Conservation (phyloP, 495 filamentous ascomycete genomes). For the Penicillium pancosmium region DNA sequence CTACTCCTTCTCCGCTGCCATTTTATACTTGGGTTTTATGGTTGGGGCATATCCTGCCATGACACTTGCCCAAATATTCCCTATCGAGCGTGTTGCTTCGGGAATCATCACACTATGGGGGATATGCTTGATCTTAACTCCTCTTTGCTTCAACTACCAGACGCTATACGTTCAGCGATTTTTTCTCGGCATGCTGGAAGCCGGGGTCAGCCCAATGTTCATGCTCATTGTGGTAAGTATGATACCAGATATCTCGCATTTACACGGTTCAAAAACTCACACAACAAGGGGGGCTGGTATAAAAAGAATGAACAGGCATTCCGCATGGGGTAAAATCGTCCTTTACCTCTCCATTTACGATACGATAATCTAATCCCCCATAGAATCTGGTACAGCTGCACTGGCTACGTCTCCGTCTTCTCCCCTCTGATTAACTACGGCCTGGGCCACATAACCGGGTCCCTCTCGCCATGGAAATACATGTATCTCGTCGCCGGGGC, state of each 20-base stretch:
- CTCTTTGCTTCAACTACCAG: constrained; percentile 38
- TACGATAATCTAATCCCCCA: background rate
- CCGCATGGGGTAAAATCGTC: constrained; percentile 38
- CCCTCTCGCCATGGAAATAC: constrained; percentile 29
- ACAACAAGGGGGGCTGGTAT: constrained; percentile 38
- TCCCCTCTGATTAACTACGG: constrained; percentile 32
- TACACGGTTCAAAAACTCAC: background rate
- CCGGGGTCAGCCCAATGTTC: constrained; percentile 35
- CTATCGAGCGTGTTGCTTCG: constrained; percentile 47
- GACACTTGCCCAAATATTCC: constrained; percentile 45
- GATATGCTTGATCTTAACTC: constrained; percentile 38
- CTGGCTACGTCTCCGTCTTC: constrained; percentile 29
- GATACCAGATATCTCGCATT: background rate
- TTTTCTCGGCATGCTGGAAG: constrained; percentile 51
- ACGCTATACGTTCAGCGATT: constrained; percentile 47
- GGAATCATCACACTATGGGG: constrained; percentile 39
- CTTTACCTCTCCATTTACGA: background rate
- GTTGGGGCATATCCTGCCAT: constrained; percentile 48
- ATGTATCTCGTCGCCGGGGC: constrained; percentile 33
- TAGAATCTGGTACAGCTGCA: constrained; percentile 32
- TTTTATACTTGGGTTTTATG: constrained; percentile 54
- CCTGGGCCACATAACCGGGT: constrained; percentile 27
- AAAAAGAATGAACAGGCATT: constrained; percentile 49
- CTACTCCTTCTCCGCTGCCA: constrained; percentile 40
- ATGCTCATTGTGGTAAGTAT: constrained; percentile 45